phyloP scores from a whole-genome alignment of 306 rosid species.

The Citrullus mucosospermus region DNA sequence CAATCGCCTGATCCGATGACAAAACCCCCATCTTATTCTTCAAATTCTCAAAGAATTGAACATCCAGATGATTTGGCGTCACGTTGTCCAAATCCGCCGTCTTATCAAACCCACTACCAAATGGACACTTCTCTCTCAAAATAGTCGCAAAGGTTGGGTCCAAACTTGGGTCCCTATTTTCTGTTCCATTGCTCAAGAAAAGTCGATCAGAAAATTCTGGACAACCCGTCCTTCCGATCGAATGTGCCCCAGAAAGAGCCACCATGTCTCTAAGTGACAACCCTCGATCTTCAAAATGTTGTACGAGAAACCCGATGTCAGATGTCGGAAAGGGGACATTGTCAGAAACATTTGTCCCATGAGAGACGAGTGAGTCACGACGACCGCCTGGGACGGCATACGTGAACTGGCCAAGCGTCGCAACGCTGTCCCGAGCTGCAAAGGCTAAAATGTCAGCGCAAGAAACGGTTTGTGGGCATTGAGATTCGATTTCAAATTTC shows the following conservation, averaged over 20 bases:
- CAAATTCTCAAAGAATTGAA: neutral
- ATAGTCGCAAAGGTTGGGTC: neutral
- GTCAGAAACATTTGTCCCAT: neutral
- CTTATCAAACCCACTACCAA: neutral
- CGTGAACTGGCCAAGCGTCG: neutral
- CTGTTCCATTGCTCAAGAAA: no score
- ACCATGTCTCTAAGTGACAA: neutral
- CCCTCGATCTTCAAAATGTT: neutral
- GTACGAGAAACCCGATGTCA: neutral
- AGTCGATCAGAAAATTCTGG: neutral
- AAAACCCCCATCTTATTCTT: neutral
- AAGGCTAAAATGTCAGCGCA: conserved; percentile 4
- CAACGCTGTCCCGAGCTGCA: conserved; percentile 8
- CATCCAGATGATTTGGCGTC: neutral
- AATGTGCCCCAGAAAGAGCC: conserved; percentile 14
- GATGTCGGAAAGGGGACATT: neutral
- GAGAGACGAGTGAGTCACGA: neutral
- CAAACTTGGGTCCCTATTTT: neutral
- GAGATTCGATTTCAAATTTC: neutral
- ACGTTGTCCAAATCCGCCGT: neutral
- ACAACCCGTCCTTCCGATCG: conserved; percentile 7
- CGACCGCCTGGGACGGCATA: neutral
- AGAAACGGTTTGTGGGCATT: neutral
- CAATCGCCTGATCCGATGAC: neutral
- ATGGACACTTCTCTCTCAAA: neutral